Evolutionary conservation across 23 red algal genomes (phyloP).

Genomic region (Gracilaria gracilis): DNA sequence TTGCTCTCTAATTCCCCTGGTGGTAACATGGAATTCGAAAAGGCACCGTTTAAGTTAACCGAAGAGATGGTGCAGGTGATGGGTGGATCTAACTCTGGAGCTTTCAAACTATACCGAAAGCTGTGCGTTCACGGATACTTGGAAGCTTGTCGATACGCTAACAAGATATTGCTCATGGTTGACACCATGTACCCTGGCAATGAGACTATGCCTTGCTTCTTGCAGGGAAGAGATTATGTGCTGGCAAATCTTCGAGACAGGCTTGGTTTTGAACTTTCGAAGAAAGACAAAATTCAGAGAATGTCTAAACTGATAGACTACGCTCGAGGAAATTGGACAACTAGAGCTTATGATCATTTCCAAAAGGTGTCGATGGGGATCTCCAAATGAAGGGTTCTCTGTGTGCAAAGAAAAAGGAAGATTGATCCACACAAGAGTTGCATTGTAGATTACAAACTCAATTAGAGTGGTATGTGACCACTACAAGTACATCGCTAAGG

Average conservation of each 20-base stretch:
- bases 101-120: constrained; percentile 84
- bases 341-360: constrained; percentile 91
- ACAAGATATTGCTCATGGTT: constrained; percentile 98
- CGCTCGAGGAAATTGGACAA: constrained; percentile 87
- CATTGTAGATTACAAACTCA: constrained; percentile 24
- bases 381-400: constrained; percentile 33
- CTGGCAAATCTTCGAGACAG: constrained; percentile 85
- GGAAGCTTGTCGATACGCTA: constrained; percentile 90
- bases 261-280: constrained; percentile 75
- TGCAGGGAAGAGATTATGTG: constrained; percentile 88
- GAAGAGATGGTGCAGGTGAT: constrained; percentile 97
- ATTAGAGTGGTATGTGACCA: neutral
- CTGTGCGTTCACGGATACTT: constrained; percentile 89
- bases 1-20: constrained; percentile 96
- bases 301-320: constrained; percentile 83
- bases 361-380: constrained; percentile 81
- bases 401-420: neutral
- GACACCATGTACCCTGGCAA: constrained; percentile 94
- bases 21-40: constrained; percentile 98
- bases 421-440: neutral
- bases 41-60: constrained; percentile 97
- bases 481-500: neutral
- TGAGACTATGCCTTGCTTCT: constrained; percentile 98
- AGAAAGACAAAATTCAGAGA: constrained; percentile 64
- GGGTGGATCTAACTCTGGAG: constrained; percentile 83